A percentile compares a stretch with the other conserved stretches of the same genome.
Conservation (phyloP, 2,329 filamentous ascomycete species). For the Magnaporthiopsis poae region DNA sequence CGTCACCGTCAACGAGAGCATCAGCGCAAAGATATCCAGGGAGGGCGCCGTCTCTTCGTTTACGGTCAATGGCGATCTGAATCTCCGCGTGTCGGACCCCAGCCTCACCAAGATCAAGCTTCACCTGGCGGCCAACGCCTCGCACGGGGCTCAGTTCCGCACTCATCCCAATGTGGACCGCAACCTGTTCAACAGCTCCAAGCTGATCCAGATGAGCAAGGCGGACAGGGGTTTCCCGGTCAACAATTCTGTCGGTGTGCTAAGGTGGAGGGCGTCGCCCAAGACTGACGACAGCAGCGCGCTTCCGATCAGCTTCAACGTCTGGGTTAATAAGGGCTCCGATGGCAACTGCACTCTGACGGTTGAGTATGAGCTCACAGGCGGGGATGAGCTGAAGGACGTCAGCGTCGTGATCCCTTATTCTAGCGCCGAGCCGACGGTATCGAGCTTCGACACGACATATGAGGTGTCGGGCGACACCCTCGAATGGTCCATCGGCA, state of each 20-base stretch:
- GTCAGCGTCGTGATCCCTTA: slow-evolving; percentile 85
- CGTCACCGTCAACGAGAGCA: slow-evolving; percentile 78
- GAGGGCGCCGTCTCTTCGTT: slow-evolving; percentile 82
- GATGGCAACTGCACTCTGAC: slow-evolving; percentile 79
- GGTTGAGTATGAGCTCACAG: slow-evolving; percentile 87
- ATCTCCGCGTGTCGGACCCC: slow-evolving; percentile 79
- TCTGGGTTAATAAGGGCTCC: slow-evolving; percentile 87
- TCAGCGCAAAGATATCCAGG: slow-evolving; percentile 76
- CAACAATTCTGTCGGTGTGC: slow-evolving; percentile 84
- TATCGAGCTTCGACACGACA: slow-evolving; percentile 85
- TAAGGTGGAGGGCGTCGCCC: slow-evolving; percentile 82
- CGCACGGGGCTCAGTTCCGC: slow-evolving; percentile 79
- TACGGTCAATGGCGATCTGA: slow-evolving; percentile 82
- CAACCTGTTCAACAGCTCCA: slow-evolving; percentile 70
- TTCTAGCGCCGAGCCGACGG: slow-evolving; percentile 68
- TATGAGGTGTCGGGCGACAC: slow-evolving; percentile 91
- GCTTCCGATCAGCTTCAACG: slow-evolving; percentile 88
- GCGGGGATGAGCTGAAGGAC: slow-evolving; percentile 67
- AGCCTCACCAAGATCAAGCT: slow-evolving; percentile 88
- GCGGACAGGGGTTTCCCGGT: slow-evolving; percentile 79
- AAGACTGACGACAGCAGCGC: slow-evolving; percentile 70
- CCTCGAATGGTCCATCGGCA: slow-evolving; percentile 86
- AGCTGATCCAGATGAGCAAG: slow-evolving; percentile 83
- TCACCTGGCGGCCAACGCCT: slow-evolving; percentile 63
- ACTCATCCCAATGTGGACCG: slow-evolving; percentile 96